Percentiles rank a stretch among this genome's conserved stretches.
Conservation (phyloP, 306 rosid genomes). For the Prunus padus region DNA sequence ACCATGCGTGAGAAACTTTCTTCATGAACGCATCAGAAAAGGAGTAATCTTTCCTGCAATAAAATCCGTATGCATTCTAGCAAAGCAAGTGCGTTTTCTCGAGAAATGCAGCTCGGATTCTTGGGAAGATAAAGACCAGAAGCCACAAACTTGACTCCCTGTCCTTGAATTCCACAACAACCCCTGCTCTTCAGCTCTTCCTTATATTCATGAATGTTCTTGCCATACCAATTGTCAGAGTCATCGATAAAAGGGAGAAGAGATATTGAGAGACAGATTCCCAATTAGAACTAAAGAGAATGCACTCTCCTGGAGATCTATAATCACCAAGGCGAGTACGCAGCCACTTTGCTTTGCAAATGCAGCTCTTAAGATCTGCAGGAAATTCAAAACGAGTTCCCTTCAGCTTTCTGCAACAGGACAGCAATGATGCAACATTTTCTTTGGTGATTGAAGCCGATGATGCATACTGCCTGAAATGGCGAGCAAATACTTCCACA, state of each 20-base stretch:
- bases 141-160: too few species aligned
- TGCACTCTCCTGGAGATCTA: conserved; percentile 49
- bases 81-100: too few species aligned
- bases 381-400: conserved; percentile 27
- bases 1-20: too few species aligned
- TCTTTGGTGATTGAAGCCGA: conserved; percentile 33
- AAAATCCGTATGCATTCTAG: too few species aligned
- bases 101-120: too few species aligned
- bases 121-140: too few species aligned
- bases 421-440: conserved; percentile 46
- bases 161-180: too few species aligned
- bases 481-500: conserved; percentile 23
- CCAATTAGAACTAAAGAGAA: conserved; percentile 63
- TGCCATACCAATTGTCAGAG: conserved; percentile 36
- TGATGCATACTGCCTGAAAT: conserved; percentile 41
- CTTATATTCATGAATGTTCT: too few species aligned
- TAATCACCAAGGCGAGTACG: conserved; percentile 40
- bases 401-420: conserved; percentile 40
- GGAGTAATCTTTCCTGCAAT: too few species aligned
- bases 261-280: conserved; percentile 45
- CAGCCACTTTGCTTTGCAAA: conserved; percentile 50
- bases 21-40: too few species aligned
- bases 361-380: conserved; percentile 17
- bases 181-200: too few species aligned
- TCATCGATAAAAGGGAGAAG: conserved; percentile 67